Conservation (phyloP, 139 green algal species). For the Raphidocelis subcapitata region DNA sequence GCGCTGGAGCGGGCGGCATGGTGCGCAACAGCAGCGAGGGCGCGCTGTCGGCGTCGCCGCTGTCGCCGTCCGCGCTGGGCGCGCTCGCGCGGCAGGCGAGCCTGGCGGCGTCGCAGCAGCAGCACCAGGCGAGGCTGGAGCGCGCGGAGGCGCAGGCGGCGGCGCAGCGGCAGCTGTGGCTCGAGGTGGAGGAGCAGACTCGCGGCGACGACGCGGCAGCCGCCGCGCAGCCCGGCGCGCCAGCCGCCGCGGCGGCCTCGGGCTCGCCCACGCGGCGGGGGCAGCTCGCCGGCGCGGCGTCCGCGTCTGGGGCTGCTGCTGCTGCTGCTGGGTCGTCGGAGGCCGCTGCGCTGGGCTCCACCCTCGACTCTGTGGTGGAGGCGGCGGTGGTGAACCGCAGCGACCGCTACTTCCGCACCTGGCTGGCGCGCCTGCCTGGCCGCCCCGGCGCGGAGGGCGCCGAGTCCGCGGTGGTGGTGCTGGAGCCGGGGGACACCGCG, state of each 20-base stretch:
- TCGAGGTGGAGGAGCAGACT: no score
- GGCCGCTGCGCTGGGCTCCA: neutral
- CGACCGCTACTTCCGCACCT: slow-evolving; percentile 31
- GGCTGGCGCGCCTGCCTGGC: slow-evolving; percentile 13
- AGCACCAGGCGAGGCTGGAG: slow-evolving; percentile 15
- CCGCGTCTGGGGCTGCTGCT: neutral
- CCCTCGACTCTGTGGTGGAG: slow-evolving; percentile 15
- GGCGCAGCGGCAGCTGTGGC: neutral
- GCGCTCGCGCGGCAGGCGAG: no score
- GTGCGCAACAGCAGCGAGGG: slow-evolving; percentile 19
- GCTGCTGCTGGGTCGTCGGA: slow-evolving; percentile 14
- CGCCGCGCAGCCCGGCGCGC: neutral
- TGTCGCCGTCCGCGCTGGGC: neutral
- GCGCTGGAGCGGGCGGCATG: no score
- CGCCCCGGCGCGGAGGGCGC: slow-evolving; percentile 10
- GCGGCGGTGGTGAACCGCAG: slow-evolving; percentile 14
- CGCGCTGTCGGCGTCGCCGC: neutral
- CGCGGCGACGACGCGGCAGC: neutral
- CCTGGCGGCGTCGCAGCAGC: neutral
- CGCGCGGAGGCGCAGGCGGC: no score
- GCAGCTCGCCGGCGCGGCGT: neutral
- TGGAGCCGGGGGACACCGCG: slow-evolving; percentile 18
- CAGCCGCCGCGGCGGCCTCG: neutral
- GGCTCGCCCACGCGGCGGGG: neutral
- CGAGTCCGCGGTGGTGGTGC: slow-evolving; percentile 19